Evolutionary conservation across 345 rosid species (phyloP), one percentile per base, ranked within the genome.

Genomic region (Odontarrhena argentea): DNA sequence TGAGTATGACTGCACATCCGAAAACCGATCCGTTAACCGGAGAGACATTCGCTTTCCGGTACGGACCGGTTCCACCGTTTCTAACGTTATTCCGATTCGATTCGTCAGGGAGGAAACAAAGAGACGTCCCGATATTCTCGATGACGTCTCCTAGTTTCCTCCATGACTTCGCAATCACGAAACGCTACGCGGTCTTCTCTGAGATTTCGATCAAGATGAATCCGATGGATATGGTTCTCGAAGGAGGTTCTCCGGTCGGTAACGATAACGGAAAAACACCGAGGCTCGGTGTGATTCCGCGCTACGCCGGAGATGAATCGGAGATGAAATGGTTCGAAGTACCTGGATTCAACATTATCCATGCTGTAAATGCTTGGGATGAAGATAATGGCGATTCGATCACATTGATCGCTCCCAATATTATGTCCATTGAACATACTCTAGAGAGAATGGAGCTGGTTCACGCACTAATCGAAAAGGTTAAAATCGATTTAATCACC

Each of bases 1-100:
- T 76, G 79, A 76, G 79, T 18, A 76, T 76, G 79, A 76, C 79
- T 3, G 79, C 79, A 66, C 79, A 76, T 41, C 79, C 69, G 1
- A 76, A 76, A 62, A 55, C 5, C 26, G 79, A 76, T 67, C 65
- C 65, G 0, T 26, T 41, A 42, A 71, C 79, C 56, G 73, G 76
- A 35, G 79, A 76, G 28, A 61, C 73, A 0, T 76, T 71, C 26
- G 79, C 69, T 41, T 76, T 76, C 69, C 72, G 76, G 67, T 76
- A 76, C 40, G 73, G 76, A 26, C 79, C 76, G 48, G 69, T 76
- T 41, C 79, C 79, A 0, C 79, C 79, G 37, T 76, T 66, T 48
- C 25, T 76, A 40, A 71, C 79, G 18, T 71, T 7, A 42, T 76
- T 76, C 69, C 69, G 73, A 18, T 76, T 76, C 28, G 76, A 76